These are phyloP conservation scores for Microthlaspi erraticum DNA, from an alignment of 345 rosid species.

Conservation along the genomic window DNA sequence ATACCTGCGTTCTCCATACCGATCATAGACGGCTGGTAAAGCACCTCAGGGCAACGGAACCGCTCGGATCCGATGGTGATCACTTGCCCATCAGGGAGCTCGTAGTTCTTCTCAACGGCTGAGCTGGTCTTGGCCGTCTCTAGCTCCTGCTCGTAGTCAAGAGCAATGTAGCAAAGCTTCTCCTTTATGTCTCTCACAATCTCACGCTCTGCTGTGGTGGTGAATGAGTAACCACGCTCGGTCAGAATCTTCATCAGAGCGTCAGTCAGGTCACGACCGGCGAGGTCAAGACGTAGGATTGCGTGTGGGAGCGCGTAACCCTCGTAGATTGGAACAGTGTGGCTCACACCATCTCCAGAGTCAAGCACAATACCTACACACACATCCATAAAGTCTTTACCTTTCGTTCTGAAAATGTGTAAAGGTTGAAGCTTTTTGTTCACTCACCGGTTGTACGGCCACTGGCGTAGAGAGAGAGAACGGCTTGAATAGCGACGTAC, in stretches of 20 bases:
- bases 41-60: constrained; percentile 94
- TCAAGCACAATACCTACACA: constrained; percentile 85
- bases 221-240: constrained; percentile 95
- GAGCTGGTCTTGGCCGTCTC: constrained; percentile 89
- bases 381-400: constrained; percentile 6
- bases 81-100: constrained; percentile 87
- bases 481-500: constrained; percentile 97
- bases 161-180: constrained; percentile 87
- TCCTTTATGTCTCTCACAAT: constrained; percentile 97
- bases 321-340: constrained; percentile 89
- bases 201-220: constrained; percentile 97
- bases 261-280: constrained; percentile 95
- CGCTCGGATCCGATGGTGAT: constrained; percentile 94
- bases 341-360: constrained; percentile 95
- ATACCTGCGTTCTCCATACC: constrained; percentile 97
- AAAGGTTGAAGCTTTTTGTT: constrained; percentile 22
- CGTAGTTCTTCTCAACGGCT: constrained; percentile 86
- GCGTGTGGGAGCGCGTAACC: constrained; percentile 92
- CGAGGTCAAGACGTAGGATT: constrained; percentile 89
- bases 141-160: constrained; percentile 92
- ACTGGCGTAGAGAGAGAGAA: constrained; percentile 91
- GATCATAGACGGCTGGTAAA: constrained; percentile 93
- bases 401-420: background rate
- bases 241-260: constrained; percentile 85
- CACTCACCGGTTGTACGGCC: constrained; percentile 94